A percentile compares a stretch with the other conserved stretches of the same genome.
Evolutionary conservation across 208 protist species (phyloP).

Genomic region (Blechomonas ayalai): DNA sequence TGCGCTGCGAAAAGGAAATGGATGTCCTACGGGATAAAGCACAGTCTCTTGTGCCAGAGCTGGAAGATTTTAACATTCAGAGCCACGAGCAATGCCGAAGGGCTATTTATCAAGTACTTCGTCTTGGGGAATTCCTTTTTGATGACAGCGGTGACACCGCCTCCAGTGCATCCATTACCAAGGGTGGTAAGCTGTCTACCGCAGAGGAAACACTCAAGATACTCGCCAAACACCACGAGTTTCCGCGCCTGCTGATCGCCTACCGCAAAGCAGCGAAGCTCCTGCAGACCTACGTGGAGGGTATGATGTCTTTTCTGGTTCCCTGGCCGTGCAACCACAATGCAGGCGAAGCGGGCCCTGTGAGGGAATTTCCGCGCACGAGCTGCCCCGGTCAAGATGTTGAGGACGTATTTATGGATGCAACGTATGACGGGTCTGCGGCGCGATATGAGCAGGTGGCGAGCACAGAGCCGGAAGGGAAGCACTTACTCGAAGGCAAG

Average conservation of each 20-base stretch:
- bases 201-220: slow-evolving; percentile 75
- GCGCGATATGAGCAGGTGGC: no score
- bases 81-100: slow-evolving; percentile 73
- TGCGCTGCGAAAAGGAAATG: slow-evolving; percentile 41
- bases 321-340: slow-evolving; percentile 7
- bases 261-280: slow-evolving; percentile 85
- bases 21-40: slow-evolving; percentile 22
- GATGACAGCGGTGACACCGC: slow-evolving; percentile 7
- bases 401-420: no score
- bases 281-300: slow-evolving; percentile 84
- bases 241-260: slow-evolving; percentile 59
- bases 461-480: no score
- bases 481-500: no score
- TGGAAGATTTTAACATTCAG: slow-evolving; percentile 80
- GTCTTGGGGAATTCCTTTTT: slow-evolving; percentile 55
- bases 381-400: no score
- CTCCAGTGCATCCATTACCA: slow-evolving; percentile 41
- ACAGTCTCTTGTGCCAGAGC: slow-evolving; percentile 28
- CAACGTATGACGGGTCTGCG: no score
- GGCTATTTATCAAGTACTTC: slow-evolving; percentile 80
- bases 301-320: slow-evolving; percentile 73
- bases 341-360: neutral
- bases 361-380: no score
- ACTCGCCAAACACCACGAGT: slow-evolving; percentile 64
- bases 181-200: slow-evolving; percentile 84